These are phyloP conservation scores for Penicillium waksmanii DNA, from an alignment of 495 filamentous ascomycete genomes.

Conservation along the genomic window DNA sequence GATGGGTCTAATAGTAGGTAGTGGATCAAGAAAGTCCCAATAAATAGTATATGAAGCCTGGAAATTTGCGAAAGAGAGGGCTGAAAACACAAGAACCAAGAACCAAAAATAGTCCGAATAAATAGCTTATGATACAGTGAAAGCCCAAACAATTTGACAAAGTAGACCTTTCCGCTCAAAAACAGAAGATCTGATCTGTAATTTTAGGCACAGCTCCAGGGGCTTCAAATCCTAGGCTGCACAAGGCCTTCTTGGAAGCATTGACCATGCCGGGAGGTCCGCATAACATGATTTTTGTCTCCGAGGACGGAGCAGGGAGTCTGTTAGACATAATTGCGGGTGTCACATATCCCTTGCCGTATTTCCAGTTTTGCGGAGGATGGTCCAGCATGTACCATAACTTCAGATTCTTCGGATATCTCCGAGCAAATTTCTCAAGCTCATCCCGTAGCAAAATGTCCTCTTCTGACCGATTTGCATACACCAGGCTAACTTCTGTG, in stretches of 20 bases:
- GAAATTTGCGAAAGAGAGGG: too few relatives aligned
- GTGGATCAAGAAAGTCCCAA: too few relatives aligned
- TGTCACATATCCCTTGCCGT: constrained; percentile 35
- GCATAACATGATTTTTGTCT: constrained; percentile 44
- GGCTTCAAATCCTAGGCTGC: constrained; percentile 32
- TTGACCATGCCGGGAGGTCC: constrained; percentile 47
- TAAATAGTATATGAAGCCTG: too few relatives aligned
- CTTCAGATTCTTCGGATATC: constrained; percentile 44
- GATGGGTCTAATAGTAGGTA: too few relatives aligned
- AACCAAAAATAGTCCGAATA: too few relatives aligned
- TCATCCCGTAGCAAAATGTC: constrained; percentile 46
- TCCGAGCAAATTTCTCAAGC: constrained; percentile 48
- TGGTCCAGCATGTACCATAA: constrained; percentile 48
- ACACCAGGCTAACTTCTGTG: constrained; percentile 49
- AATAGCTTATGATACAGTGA: neutral
- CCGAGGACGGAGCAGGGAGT: constrained; percentile 29
- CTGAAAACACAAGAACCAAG: too few relatives aligned
- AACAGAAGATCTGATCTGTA: constrained; percentile 29
- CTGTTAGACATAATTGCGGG: constrained; percentile 27
- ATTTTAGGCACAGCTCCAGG: constrained; percentile 39
- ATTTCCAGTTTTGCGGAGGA: constrained; percentile 28
- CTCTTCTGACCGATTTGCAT: constrained; percentile 39
- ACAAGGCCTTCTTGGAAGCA: constrained; percentile 42
- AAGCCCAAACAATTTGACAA: neutral
- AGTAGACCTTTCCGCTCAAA: neutral